Base-by-base conservation (phyloP, 2,329 filamentous ascomycete species). In the Fusarium sp. region DNA sequence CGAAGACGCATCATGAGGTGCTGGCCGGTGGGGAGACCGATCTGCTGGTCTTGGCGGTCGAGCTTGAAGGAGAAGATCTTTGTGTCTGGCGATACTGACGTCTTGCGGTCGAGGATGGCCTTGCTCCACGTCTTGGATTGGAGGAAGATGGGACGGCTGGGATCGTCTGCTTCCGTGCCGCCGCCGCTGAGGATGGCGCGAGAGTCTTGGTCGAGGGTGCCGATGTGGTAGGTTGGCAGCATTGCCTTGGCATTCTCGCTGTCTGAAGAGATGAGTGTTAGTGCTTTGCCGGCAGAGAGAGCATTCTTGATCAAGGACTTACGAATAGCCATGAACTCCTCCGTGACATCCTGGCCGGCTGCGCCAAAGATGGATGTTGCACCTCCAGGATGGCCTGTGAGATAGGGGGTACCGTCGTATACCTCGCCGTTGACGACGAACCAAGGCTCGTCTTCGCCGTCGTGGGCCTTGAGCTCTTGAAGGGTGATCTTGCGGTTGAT, bases 271-370 rank as follows among this genome's bases (percentile, higher is more conserved):
- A 6, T 4, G 31, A 29, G 33, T 51, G 56, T 76, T 65, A 77
- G 71, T 36, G 4, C 9, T n/a, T 4, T 10, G 14, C 5, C 14
- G 11, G 14, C 21, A 14, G n/a, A n/a, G 8, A 14, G n/a, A n/a
- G 8, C 9, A 3, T 15, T 2, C 19, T 6, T 33, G 27, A 9
- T 14, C 8, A 6, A 9, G 9, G 8, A 82, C 90, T 82, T 80
- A 94, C 91, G 93, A 68, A 97, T 97, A 13, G 91, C 89, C 78
- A 96, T 85, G 73, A 97, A 97, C 66, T 97, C 93, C 69, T 97
- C 93, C 0, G 90, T 90, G 9, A 85, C 85, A 74, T 97, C 93
- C 68, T 91, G 80, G 0, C 88, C 92, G n/a, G 92, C 93, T 4
- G 89, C 91, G 25, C 88, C 88, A 49, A 89, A 82, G 71, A 97